Evolutionary conservation across 106 monocot species (phyloP).

Genomic region (Dendrobium chrysotoxum): DNA sequence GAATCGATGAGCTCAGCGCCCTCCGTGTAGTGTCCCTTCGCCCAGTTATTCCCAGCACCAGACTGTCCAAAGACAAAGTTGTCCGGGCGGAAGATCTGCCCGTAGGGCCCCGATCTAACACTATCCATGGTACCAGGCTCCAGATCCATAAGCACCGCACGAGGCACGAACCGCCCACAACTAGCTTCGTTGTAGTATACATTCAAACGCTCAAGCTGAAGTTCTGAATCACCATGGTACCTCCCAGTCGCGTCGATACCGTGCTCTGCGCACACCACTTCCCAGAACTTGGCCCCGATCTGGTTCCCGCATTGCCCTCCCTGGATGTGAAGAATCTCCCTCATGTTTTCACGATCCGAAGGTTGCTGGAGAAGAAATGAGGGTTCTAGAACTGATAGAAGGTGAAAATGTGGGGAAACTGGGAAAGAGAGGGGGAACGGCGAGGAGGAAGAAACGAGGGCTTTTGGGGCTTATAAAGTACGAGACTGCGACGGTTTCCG

Average conservation of each 20-base stretch:
- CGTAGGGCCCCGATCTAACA: constrained; percentile 1
- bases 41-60: constrained; percentile 65
- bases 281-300: constrained; percentile 44
- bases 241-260: constrained; percentile 25
- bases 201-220: constrained; percentile 24
- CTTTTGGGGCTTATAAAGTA: background rate
- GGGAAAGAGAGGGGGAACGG: background rate
- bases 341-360: background rate
- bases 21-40: constrained; percentile 64
- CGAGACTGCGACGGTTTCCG: background rate
- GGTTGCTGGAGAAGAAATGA: background rate
- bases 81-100: constrained; percentile 38
- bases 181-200: constrained; percentile 34
- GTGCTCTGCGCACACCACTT: constrained; percentile 40
- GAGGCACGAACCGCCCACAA: constrained; percentile 16
- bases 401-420: background rate
- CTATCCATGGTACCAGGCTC: constrained; percentile 28
- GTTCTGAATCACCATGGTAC: constrained; percentile 18
- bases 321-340: constrained; percentile 35
- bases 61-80: constrained; percentile 55
- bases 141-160: constrained; percentile 29
- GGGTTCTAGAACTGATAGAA: background rate
- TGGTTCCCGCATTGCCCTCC: constrained; percentile 44
- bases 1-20: constrained; percentile 56
- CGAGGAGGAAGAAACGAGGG: background rate